These are phyloP conservation scores for Takakia lepidozioides DNA, from an alignment of 225 moss, liverwort and hornwort species.

Conservation along the genomic window DNA sequence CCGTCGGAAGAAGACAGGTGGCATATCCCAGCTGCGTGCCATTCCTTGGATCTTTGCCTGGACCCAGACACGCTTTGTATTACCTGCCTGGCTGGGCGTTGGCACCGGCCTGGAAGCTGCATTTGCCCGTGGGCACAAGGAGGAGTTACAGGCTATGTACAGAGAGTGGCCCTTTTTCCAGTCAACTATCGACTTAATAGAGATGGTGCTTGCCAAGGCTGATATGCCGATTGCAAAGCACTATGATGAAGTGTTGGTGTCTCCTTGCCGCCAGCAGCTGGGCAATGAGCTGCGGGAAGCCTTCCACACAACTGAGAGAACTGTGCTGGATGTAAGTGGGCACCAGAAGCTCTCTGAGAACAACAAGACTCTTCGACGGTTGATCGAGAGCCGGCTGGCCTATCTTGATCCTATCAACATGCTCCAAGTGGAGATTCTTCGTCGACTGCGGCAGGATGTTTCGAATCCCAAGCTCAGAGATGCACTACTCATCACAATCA, in stretches of 20 bases:
- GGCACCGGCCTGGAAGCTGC: constrained; percentile 72
- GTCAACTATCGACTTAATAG: constrained; percentile 78
- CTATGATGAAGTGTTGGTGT: constrained; percentile 79
- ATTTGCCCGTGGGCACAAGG: constrained; percentile 53
- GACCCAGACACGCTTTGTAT: constrained; percentile 79
- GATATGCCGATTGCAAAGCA: constrained; percentile 87
- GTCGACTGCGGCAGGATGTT: constrained; percentile 64
- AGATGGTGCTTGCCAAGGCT: constrained; percentile 91
- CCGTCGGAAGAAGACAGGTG: constrained; percentile 66
- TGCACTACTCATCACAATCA: constrained; percentile 76
- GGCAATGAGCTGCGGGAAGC: constrained; percentile 61
- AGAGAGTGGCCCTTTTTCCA: constrained; percentile 92
- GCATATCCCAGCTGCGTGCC: constrained; percentile 68
- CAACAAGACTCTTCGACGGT: constrained; percentile 73
- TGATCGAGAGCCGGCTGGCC: constrained; percentile 71
- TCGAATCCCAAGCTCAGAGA: constrained; percentile 82
- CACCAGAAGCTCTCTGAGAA: constrained; percentile 83
- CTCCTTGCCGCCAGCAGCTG: constrained; percentile 46
- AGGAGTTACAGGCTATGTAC: constrained; percentile 88
- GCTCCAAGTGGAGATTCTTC: constrained; percentile 81
- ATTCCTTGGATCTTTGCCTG: constrained; percentile 96
- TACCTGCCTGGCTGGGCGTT: constrained; percentile 87
- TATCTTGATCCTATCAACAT: constrained; percentile 84
- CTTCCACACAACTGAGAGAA: constrained; percentile 57
- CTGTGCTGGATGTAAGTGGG: constrained; percentile 66